Percentiles rank a stretch among this genome's conserved stretches.
Evolutionary conservation across 768 basidiomycete species (phyloP).

Genomic region (Tylopilus plumbeoviolaceoides): DNA sequence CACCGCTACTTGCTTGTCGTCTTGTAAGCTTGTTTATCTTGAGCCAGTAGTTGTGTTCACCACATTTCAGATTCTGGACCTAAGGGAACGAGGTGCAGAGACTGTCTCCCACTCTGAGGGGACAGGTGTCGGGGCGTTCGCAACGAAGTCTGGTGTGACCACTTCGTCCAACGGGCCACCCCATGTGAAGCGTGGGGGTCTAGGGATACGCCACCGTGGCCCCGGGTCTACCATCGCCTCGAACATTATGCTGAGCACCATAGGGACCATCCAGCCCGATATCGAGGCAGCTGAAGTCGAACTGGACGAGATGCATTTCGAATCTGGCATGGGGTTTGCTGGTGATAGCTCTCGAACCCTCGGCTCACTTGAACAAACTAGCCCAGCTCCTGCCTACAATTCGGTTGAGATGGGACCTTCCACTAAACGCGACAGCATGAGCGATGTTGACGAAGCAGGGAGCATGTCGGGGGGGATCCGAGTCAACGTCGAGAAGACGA

Average conservation of each 20-base stretch:
- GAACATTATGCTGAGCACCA: conserved; percentile 59
- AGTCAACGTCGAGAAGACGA: conserved; percentile 60
- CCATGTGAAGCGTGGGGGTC: conserved; percentile 29
- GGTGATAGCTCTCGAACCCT: conserved; percentile 37
- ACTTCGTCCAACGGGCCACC: conserved; percentile 22
- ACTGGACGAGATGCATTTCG: conserved; percentile 50
- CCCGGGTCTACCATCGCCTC: conserved; percentile 53
- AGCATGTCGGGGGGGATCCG: conserved; percentile 46
- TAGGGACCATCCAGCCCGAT: conserved; percentile 56
- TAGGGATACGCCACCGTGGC: conserved; percentile 47
- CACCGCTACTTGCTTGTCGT: conserved; percentile 74
- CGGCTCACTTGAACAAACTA: conserved; percentile 30
- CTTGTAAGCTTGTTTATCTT: conserved; percentile 42
- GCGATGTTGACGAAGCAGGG: conserved; percentile 21
- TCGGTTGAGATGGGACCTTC: conserved; percentile 38
- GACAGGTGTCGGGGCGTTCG: conserved; percentile 63
- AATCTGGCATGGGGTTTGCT: conserved; percentile 50
- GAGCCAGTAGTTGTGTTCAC: conserved; percentile 3
- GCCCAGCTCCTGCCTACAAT: conserved; percentile 50
- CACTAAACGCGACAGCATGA: conserved; percentile 14
- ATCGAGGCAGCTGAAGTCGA: conserved; percentile 52
- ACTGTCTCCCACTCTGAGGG: conserved; percentile 72
- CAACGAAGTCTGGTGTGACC: conserved; percentile 51
- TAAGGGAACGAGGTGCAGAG: conserved; percentile 77
- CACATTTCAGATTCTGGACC: conserved; percentile 66